phyloP scores from a whole-genome alignment of 768 basidiomycete species.

The Pleurotus giganteus region DNA sequence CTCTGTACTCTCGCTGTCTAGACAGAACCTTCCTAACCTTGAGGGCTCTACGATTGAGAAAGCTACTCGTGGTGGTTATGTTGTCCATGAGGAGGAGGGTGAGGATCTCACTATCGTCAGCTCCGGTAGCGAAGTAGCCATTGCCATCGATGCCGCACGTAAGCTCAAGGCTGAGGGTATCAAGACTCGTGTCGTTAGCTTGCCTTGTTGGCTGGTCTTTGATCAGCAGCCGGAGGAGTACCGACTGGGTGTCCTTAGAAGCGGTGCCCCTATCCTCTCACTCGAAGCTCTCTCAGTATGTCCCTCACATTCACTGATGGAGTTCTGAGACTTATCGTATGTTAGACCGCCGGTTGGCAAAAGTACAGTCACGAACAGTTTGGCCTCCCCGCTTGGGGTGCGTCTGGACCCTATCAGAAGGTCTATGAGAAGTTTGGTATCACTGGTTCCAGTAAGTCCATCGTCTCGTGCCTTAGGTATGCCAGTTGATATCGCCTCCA shows the following conservation, averaged over 20 bases:
- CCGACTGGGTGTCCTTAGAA: conserved; percentile 79
- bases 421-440: conserved; percentile 91
- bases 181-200: conserved; percentile 79
- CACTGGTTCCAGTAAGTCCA: conserved; percentile 64
- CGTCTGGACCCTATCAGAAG: conserved; percentile 86
- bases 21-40: conserved; percentile 92
- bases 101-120: conserved; percentile 90
- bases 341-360: conserved; percentile 76
- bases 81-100: conserved; percentile 73
- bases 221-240: conserved; percentile 81
- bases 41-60: conserved; percentile 84
- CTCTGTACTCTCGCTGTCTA: conserved; percentile 78
- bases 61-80: conserved; percentile 84
- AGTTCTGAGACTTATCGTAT: conserved; percentile 14
- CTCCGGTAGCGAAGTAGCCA: conserved; percentile 85
- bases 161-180: conserved; percentile 75
- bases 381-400: conserved; percentile 76
- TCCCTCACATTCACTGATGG: not conserved
- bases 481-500: not conserved
- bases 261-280: conserved; percentile 86
- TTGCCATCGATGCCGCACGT: conserved; percentile 84
- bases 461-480: conserved; percentile 1
- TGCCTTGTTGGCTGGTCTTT: conserved; percentile 90
- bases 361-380: conserved; percentile 91
- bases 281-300: conserved; percentile 73